Base-by-base conservation (phyloP, 1,139 yeast species). In the Kurtzmaniella quercitrusa region DNA sequence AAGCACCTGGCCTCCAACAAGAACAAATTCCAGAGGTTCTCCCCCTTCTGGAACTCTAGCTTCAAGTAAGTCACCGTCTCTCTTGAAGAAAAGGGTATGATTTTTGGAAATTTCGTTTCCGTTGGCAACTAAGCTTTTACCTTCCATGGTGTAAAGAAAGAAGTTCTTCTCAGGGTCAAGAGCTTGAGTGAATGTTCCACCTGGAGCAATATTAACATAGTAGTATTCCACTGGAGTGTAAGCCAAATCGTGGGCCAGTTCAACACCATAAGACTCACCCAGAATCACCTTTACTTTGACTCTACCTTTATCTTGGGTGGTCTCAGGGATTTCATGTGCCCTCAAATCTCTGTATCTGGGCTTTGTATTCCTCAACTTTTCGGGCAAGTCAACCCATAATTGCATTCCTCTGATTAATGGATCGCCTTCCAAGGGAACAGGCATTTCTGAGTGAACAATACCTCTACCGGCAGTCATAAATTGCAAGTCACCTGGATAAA, bases 391-490 rank as follows among this genome's bases (percentile, higher is more conserved):
- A 40, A 89, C 96, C 97, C 97, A 89, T 42, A 91, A 67, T 61
- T 89, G 96, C 72, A 89, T 71, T 41, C 96, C 96, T 36, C 69
- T 76, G 34, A 82, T 80, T 1, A 77, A 66, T 18, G 72, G 60
- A 21, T 84, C 85, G 50, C 79, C 80, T 5, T 71, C 70, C 50
- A 72, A 73, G 35, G 73, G 71, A 28, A 85, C 78, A 14, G 96
- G 96, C 80, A 87, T 85, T 56, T 87, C 95, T 4, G 89, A 78
- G 56, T 88, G 96, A 33, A 87, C 88, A 38, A 88, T 80, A 42
- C 96, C 97, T 51, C 75, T 78, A 45, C 97, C 96, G 7, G 96
- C 96, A 45, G 96, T 89, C 95, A 89, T 89, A 60, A 89, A 88
- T 65, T 89, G 97, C 52, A 89, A 69, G 59, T 89, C 97, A 41